phyloP scores from a whole-genome alignment of 192 early-diverging fungal species.

The Mortierella hygrophila region DNA sequence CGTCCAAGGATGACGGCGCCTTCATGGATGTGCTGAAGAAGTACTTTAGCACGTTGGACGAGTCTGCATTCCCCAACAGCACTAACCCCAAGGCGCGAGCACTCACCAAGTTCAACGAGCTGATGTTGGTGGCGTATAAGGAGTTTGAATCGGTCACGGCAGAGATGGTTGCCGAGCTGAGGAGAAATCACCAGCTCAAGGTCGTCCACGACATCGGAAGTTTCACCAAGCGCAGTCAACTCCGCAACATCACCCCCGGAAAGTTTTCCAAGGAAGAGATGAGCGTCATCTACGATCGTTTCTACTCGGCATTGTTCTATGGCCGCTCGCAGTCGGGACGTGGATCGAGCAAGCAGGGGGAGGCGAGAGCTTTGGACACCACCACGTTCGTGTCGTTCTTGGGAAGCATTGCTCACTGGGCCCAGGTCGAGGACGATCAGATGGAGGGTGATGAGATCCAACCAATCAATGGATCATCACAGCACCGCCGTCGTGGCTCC shows the following conservation, averaged over 20 bases:
- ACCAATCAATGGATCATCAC: not conserved
- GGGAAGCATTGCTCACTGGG: conserved; percentile 78
- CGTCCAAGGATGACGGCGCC: conserved; percentile 79
- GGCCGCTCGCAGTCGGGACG: conserved; percentile 47
- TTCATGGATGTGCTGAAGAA: conserved; percentile 87
- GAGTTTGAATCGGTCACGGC: conserved; percentile 90
- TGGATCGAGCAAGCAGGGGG: conserved; percentile 40
- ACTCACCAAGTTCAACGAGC: conserved; percentile 87
- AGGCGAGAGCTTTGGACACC: conserved; percentile 69
- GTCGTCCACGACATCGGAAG: conserved; percentile 94
- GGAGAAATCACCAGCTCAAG: conserved; percentile 88
- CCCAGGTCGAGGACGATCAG: conserved; percentile 58
- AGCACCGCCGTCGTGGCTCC: conserved; percentile 47
- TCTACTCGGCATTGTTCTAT: conserved; percentile 85
- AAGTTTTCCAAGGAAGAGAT: conserved; percentile 91
- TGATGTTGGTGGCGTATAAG: conserved; percentile 91
- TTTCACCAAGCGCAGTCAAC: conserved; percentile 91
- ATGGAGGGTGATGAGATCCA: conserved; percentile 32
- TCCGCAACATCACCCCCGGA: conserved; percentile 82
- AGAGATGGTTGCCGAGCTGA: conserved; percentile 79
- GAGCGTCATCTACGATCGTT: conserved; percentile 90
- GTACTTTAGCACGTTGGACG: conserved; percentile 88
- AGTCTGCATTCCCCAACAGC: conserved; percentile 74
- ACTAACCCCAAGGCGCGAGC: conserved; percentile 66
- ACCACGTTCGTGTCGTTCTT: conserved; percentile 84